Base-by-base conservation (phyloP, 345 rosid genomes). In the Aquilaria malaccensis region DNA sequence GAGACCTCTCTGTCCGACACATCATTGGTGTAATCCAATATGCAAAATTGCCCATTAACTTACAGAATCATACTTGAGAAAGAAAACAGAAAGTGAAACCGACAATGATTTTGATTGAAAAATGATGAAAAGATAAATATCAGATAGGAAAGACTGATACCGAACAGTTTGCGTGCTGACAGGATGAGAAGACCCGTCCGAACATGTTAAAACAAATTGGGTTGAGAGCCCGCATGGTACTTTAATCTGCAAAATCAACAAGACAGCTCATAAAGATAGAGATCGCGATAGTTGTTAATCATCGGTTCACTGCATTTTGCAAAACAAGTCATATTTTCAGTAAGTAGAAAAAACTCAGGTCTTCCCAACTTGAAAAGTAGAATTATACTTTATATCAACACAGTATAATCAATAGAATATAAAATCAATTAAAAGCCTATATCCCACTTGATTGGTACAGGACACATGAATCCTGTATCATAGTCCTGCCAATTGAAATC, bases 181-280 rank as follows among this genome's bases (percentile, higher is more conserved):
- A 71, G 96, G 93, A 80, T 55, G 76, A 61, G 83, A 87, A 58
- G 91, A 85, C 66, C 95, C 98, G 78, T 80, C 81, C 43, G 80
- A 81, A 75, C 85, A 76, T 62, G 87, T 79, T 33, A 89, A 75
- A 68, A 92, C 91, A 74, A 89, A 85, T 67, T 92, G 98, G 50
- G 79, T 74, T 52, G 95, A 89, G 47, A 62, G 51, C 68, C 95
- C 96, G 74, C 81, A 73, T 43, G 96, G 96, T 71, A 92, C 82
- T 81, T 81, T 89, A 46, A 89, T 83, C 98, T 92, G 93, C 77
- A 70, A 62, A 14, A 55, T 32, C 58, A 75, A 47, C 66, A 49
- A 45, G 52, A 67, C 15, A 7, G 43, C 55, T 45, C 12, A 13
- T 49, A 55, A 50, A 14, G 29, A n/a, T 11, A 7, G 13, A 14